Percentiles rank a stretch among this genome's conserved stretches.
Conservation (phyloP, 768 basidiomycete genomes). For the Termitomyces heimii region DNA sequence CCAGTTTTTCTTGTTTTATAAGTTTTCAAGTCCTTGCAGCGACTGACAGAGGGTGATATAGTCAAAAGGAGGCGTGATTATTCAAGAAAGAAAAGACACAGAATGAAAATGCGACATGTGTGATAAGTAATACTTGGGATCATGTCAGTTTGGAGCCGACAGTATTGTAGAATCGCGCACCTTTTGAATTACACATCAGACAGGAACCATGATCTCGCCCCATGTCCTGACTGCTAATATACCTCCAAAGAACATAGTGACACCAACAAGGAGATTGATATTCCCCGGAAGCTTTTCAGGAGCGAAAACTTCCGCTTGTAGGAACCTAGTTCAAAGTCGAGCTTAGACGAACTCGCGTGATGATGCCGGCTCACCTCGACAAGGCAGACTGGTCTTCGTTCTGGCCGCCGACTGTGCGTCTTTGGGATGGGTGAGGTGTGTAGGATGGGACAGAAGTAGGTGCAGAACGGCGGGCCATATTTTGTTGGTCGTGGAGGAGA, state of each 20-base stretch:
- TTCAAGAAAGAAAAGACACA: neutral
- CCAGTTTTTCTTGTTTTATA: neutral
- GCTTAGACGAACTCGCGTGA: neutral
- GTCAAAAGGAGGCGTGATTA: neutral
- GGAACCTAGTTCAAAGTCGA: constrained; percentile 25
- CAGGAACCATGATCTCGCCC: constrained; percentile 74
- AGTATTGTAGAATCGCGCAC: neutral
- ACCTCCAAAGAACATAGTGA: constrained; percentile 64
- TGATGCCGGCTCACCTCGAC: constrained; percentile 26
- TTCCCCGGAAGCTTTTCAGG: constrained; percentile 76
- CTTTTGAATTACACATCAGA: constrained; percentile 25
- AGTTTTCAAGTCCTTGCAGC: neutral
- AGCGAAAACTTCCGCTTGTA: constrained; percentile 61
- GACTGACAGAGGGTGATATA: neutral
- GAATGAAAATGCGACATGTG: neutral
- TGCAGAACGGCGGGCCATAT: constrained; percentile 63
- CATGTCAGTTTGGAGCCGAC: neutral
- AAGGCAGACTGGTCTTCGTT: constrained; percentile 67
- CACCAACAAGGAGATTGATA: constrained; percentile 59
- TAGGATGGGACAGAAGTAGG: constrained; percentile 50
- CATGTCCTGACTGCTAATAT: constrained; percentile 69
- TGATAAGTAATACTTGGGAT: neutral
- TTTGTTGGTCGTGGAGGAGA: constrained; percentile 1
- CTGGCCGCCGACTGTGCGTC: constrained; percentile 47
- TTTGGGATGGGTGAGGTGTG: constrained; percentile 40